Percentiles rank a stretch among this genome's conserved stretches.
Conservation (phyloP, 331 rosid species). For the Acacia pycnantha region DNA sequence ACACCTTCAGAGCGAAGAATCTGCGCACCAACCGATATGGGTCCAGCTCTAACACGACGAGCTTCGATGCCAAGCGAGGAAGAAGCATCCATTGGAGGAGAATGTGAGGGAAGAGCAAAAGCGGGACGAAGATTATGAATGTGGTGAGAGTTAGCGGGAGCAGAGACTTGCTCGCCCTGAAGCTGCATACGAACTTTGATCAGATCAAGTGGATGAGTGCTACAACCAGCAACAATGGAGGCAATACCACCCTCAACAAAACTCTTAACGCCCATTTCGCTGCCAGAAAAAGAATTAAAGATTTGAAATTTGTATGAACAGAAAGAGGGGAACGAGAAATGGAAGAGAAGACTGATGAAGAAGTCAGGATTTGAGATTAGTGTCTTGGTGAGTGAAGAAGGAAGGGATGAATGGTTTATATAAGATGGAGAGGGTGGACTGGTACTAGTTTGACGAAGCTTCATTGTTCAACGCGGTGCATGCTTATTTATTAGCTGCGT, state of each 20-base stretch:
- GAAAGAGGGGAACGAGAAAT: background rate
- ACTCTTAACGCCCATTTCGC: slow-evolving; percentile 55
- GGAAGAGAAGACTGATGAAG: background rate
- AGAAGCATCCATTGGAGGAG: slow-evolving; percentile 28
- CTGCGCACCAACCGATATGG: slow-evolving; percentile 52
- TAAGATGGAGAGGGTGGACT: background rate
- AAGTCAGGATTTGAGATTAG: background rate
- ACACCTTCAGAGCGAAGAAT: slow-evolving; percentile 61
- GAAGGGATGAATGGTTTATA: background rate
- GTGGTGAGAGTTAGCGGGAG: slow-evolving; percentile 18
- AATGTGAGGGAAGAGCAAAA: slow-evolving; percentile 35
- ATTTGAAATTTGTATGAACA: background rate
- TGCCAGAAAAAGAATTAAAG: background rate
- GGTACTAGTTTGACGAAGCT: background rate
- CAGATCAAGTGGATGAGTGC: slow-evolving; percentile 90
- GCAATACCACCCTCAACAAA: slow-evolving; percentile 84
- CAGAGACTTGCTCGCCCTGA: slow-evolving; percentile 47
- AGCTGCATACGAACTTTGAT: slow-evolving; percentile 93
- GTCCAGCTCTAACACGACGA: slow-evolving; percentile 34
- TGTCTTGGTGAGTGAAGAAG: background rate
- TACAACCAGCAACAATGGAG: slow-evolving; percentile 75
- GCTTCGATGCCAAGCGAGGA: slow-evolving; percentile 15
- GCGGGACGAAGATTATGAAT: slow-evolving; percentile 58
- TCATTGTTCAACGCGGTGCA: background rate
- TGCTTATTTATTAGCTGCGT: background rate